Conservation (phyloP, 129 eudicot genomes). For the carrot (Daucus carota) region DH1_v3.0 NC_030385.2:15786501-15787000, state of each 20-base stretch:
- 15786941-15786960: neutral
- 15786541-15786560: neutral
- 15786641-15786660: no score
- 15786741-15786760: neutral
- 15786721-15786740: neutral
- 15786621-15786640: neutral
- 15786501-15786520: neutral
- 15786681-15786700: neutral
- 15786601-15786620: neutral
- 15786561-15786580: neutral
- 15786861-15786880: neutral
- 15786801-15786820: neutral
- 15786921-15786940: neutral
- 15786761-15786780: neutral
- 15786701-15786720: neutral
- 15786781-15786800: neutral
- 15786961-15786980: neutral
- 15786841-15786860: no score
- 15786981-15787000: neutral
- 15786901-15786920: neutral
- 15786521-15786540: neutral
- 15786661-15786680: neutral
- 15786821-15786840: neutral
- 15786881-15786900: neutral
- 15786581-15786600: neutral